phyloP scores from a whole-genome alignment of 1,139 yeast genomes.

The Tardiomyces digboiensis region DNA sequence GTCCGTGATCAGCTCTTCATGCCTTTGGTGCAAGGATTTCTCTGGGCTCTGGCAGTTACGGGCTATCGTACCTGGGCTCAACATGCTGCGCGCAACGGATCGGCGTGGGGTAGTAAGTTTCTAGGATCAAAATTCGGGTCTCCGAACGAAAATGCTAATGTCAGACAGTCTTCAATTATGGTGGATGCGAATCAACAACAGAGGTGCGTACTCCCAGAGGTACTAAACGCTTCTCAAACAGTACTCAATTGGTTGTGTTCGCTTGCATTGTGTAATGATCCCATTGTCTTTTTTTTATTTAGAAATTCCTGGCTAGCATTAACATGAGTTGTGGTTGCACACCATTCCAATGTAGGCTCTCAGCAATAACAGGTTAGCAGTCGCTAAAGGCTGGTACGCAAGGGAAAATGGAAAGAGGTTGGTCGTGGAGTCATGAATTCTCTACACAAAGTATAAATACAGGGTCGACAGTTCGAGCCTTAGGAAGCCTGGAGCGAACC shows the following conservation, averaged over 20 bases:
- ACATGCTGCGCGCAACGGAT: conserved; percentile 13
- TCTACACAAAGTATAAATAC: not conserved
- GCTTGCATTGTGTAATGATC: no score
- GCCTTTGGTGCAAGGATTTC: conserved; percentile 42
- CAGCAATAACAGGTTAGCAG: no score
- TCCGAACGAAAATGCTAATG: not conserved
- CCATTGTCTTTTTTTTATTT: no score
- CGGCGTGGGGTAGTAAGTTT: conserved; percentile 21
- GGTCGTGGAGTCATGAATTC: conserved; percentile 8
- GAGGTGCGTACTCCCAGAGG: not conserved
- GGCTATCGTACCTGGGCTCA: conserved; percentile 33
- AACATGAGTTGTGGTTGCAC: no score
- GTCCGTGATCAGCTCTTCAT: conserved; percentile 28
- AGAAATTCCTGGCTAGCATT: no score
- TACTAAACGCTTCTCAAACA: not conserved
- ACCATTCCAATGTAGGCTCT: no score
- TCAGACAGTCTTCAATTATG: conserved; percentile 7
- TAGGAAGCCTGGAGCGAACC: conserved; percentile 1
- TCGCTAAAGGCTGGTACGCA: conserved; percentile 10
- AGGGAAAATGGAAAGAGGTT: not conserved
- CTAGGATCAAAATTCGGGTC: conserved; percentile 2
- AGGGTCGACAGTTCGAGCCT: not conserved
- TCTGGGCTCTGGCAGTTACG: conserved; percentile 35
- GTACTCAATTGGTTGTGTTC: no score
- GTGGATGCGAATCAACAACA: conserved; percentile 8